Evolutionary conservation across 768 basidiomycete genomes (phyloP).

Genomic region (Leccinum rimulosum): DNA sequence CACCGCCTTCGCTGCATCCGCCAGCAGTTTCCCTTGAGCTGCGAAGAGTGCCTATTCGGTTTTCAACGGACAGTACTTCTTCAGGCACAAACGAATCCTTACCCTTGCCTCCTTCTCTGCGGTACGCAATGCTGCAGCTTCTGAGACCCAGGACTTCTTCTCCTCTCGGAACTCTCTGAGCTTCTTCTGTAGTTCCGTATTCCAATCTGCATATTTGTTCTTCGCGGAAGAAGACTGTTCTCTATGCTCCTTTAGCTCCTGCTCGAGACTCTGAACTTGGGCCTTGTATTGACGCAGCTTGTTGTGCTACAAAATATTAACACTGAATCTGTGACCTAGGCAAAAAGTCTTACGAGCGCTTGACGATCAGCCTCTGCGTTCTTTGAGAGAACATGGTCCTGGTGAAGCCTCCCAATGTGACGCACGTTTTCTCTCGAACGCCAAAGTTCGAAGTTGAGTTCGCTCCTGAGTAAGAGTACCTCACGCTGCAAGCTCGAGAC

Average conservation of each 20-base stretch:
- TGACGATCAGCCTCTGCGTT: constrained; percentile 82
- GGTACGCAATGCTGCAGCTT: constrained; percentile 64
- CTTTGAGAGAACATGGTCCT: constrained; percentile 67
- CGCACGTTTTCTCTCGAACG: constrained; percentile 75
- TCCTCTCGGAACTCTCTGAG: constrained; percentile 74
- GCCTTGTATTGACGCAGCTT: constrained; percentile 75
- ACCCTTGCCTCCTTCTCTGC: constrained; percentile 73
- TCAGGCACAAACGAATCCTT: constrained; percentile 3
- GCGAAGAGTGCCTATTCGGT: constrained; percentile 54
- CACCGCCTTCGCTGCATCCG: constrained; percentile 65
- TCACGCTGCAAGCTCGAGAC: constrained; percentile 75
- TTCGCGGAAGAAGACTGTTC: constrained; percentile 70
- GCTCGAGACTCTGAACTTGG: constrained; percentile 64
- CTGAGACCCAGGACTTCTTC: constrained; percentile 71
- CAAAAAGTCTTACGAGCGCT: constrained; percentile 57
- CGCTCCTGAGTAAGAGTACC: constrained; percentile 68
- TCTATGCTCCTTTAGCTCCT: constrained; percentile 70
- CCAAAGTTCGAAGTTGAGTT: constrained; percentile 86
- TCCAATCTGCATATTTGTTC: constrained; percentile 82
- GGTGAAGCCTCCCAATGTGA: constrained; percentile 78
- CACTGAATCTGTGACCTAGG: background rate
- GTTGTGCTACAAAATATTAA: constrained; percentile 57
- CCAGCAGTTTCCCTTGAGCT: constrained; percentile 66
- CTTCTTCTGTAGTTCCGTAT: constrained; percentile 74
- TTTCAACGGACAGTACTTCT: background rate